Evolutionary conservation across 2,329 filamentous ascomycete species (phyloP), one percentile per base, ranked within the genome.

Genomic region (Hymenoscyphus fraxineus): DNA sequence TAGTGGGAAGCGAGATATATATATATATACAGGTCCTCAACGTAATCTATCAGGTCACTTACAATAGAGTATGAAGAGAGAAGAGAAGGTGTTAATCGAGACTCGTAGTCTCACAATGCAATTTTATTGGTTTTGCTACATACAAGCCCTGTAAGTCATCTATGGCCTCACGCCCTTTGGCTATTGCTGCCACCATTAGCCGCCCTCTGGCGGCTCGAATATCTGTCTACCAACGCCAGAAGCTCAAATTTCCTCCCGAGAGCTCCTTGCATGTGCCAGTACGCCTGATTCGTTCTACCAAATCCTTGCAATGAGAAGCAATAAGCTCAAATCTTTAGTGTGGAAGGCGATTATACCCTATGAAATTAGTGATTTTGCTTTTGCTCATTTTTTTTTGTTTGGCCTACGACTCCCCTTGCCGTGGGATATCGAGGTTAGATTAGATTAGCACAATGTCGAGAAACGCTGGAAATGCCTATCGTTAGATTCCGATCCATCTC

Each of bases 401-500:
- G 47, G 22, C 35, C 35, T 35, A 35, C 35, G 35, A 35, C 35
- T 54, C 47, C 47, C 22, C 22, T 22, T 19, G 19, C 44, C 19
- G 1, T 7, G 22, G 47, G 47, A 54, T 54, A 9, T 54, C 47
- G 47, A 27, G 19, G 47, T 54, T 19, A 19, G 22, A n/a, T 27
- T 22, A 1, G 22, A 39, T 41, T 41, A 59, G 32, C 39, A 59
- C 57, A 27, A 41, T 13, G 57, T 6, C n/a, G 32, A 22, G 15
- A 60, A 35, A 27, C 59, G 51, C 63, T 62, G 61, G 60, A 44
- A 40, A 62, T 60, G 58, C 69, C 71, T 74, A 68, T 64, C 67
- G 65, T 75, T 74, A 74, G 72, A 73, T 69, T 65, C 64, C 62
- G 66, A 66, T 71, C 69, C 73, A 71, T 65, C 63, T 63, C 59